Conservation (phyloP, 2,329 filamentous ascomycete genomes). For the Penicillium palitans region DNA sequence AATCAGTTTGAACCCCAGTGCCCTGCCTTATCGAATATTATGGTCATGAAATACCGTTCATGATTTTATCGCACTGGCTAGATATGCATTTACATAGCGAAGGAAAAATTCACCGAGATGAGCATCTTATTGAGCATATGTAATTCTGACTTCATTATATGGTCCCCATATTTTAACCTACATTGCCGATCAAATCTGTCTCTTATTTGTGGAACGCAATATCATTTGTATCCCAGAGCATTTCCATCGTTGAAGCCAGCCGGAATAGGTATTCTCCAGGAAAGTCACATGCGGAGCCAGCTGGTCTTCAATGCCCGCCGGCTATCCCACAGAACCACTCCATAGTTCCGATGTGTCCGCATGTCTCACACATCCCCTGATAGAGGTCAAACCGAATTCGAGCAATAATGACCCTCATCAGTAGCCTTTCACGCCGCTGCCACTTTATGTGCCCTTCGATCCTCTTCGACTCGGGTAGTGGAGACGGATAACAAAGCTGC, state of each 20-base stretch:
- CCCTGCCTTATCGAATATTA: neutral
- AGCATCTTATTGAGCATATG: neutral
- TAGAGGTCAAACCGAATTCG: neutral
- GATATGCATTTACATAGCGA: neutral
- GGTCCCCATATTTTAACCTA: neutral
- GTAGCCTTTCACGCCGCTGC: neutral
- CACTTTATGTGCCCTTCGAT: too few relatives aligned
- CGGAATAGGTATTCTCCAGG: neutral
- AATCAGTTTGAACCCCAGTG: conserved; percentile 5
- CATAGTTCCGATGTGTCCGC: too few relatives aligned
- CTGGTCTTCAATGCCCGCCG: too few relatives aligned
- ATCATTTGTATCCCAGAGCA: neutral
- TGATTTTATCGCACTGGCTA: neutral
- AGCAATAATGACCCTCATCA: neutral
- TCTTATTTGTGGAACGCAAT: neutral
- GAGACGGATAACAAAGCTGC: neutral
- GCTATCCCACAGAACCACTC: too few relatives aligned
- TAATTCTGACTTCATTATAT: neutral
- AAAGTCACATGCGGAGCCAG: neutral
- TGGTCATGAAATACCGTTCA: neutral
- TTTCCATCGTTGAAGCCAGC: too few relatives aligned
- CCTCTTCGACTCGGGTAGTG: too few relatives aligned
- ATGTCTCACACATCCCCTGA: neutral
- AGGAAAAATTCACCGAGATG: neutral
- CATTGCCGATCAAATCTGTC: neutral